These are phyloP conservation scores for Apiospora aurea DNA, from an alignment of 2,329 filamentous ascomycete species.

Conservation along the genomic window DNA sequence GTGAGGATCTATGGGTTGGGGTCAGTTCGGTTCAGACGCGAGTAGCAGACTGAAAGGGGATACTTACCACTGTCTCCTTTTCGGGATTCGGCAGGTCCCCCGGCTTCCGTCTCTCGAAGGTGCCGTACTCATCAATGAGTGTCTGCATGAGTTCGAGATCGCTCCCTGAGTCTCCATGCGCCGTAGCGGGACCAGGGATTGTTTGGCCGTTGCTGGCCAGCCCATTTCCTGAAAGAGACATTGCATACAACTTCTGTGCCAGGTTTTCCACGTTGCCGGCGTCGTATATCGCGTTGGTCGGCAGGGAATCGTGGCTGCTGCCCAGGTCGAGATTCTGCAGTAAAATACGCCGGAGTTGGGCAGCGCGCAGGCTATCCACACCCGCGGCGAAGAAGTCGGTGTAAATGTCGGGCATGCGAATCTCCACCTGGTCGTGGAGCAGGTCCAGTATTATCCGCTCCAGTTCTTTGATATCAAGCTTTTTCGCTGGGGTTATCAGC, in stretches of 20 bases:
- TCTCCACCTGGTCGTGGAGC: constrained; percentile 40
- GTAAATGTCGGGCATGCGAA: constrained; percentile 40
- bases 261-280: background rate
- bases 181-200: background rate
- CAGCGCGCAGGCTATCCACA: constrained; percentile 54
- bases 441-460: constrained; percentile 40
- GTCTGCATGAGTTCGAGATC: constrained; percentile 27
- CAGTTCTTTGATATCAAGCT: background rate
- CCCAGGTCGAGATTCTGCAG: constrained; percentile 47
- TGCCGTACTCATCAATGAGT: constrained; percentile 54
- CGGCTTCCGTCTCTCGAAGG: constrained; percentile 42
- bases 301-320: constrained; percentile 32
- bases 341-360: constrained; percentile 51
- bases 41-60: background rate
- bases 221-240: background rate
- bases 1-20: constrained; percentile 42
- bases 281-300: background rate
- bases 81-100: constrained; percentile 27
- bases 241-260: background rate
- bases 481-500: background rate
- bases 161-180: background rate
- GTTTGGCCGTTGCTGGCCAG: background rate
- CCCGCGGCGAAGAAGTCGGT: constrained; percentile 53
- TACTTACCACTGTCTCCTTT: constrained; percentile 36
- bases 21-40: background rate